Evolutionary conservation across 805 yeast genomes (phyloP).

Genomic region (Nakazawaea pomicola): DNA sequence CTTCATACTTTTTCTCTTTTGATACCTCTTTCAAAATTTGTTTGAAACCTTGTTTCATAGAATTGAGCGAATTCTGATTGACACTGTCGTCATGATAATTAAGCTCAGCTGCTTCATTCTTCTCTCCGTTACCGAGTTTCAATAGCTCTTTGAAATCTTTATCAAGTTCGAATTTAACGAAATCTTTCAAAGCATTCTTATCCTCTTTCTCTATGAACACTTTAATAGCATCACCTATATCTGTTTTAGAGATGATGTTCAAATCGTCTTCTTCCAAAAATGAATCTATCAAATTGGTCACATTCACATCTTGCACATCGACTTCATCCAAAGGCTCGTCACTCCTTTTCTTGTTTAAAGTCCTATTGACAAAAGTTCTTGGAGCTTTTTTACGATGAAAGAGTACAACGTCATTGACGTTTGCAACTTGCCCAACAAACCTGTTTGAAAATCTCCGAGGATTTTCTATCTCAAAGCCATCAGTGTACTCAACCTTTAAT

Average conservation of each 20-base stretch:
- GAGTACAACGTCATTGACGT: slow-evolving; percentile 78
- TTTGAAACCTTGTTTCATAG: slow-evolving; percentile 30
- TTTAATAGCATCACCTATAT: slow-evolving; percentile 68
- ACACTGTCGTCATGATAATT: slow-evolving; percentile 25
- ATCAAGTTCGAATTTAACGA: slow-evolving; percentile 50
- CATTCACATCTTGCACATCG: slow-evolving; percentile 36
- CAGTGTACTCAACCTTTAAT: slow-evolving; percentile 81
- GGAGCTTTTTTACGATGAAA: slow-evolving; percentile 48
- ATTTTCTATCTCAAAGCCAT: slow-evolving; percentile 89
- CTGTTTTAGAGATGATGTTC: slow-evolving; percentile 66
- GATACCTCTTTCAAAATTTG: slow-evolving; percentile 38
- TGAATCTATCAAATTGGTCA: slow-evolving; percentile 59
- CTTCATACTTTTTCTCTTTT: slow-evolving; percentile 21
- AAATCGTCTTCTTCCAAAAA: slow-evolving; percentile 60
- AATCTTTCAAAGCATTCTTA: slow-evolving; percentile 61
- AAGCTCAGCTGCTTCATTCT: slow-evolving; percentile 24
- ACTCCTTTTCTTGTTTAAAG: background rate
- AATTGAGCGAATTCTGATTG: slow-evolving; percentile 15
- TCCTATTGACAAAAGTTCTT: slow-evolving; percentile 6
- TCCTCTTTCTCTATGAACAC: slow-evolving; percentile 76
- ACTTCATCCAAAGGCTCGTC: slow-evolving; percentile 22
- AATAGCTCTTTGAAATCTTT: slow-evolving; percentile 46
- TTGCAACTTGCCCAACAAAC: slow-evolving; percentile 89
- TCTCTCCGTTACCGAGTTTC: slow-evolving; percentile 37
- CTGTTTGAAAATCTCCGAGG: slow-evolving; percentile 83